Evolutionary conservation across 371 early-diverging fungal genomes (phyloP).

Genomic region (Dipsacomyces acuminosporus): DNA sequence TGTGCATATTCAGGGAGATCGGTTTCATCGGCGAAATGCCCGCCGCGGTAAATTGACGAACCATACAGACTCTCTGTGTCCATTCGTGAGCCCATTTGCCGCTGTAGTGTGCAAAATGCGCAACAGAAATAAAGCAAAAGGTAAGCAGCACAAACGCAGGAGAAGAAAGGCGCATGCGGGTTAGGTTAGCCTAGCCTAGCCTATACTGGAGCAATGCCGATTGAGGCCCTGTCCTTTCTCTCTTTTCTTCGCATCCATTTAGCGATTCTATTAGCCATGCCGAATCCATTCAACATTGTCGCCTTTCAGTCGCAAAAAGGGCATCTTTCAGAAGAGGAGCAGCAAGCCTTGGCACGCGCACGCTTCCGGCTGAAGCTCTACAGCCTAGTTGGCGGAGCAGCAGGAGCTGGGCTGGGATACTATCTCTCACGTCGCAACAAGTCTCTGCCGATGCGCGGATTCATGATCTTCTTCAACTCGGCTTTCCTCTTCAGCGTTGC

Average conservation of each 20-base stretch:
- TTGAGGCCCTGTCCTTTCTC: too few species aligned
- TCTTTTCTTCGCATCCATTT: too few species aligned
- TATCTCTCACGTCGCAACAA: constrained; percentile 10
- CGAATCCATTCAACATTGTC: constrained; percentile 7
- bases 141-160: too few species aligned
- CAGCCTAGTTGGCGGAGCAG: background rate
- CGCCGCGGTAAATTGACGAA: constrained; percentile 33
- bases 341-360: constrained; percentile 6
- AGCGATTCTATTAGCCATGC: too few species aligned
- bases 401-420: constrained; percentile 13
- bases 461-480: constrained; percentile 14
- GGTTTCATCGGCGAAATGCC: constrained; percentile 24
- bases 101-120: background rate
- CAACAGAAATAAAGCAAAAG: too few species aligned
- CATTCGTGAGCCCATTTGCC: constrained; percentile 6
- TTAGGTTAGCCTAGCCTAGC: too few species aligned
- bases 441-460: background rate
- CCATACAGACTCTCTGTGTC: constrained; percentile 37
- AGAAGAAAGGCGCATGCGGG: too few species aligned
- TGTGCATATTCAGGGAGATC: constrained; percentile 41
- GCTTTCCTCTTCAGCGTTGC: constrained; percentile 5
- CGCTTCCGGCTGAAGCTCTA: background rate
- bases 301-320: constrained; percentile 7
- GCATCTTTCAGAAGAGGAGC: constrained; percentile 11
- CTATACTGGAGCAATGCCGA: too few species aligned